A percentile compares a stretch with the other conserved stretches of the same genome.
Evolutionary conservation across 202 grass and related monocot species (phyloP).

Genomic region (Hordeum pubiflorum): DNA sequence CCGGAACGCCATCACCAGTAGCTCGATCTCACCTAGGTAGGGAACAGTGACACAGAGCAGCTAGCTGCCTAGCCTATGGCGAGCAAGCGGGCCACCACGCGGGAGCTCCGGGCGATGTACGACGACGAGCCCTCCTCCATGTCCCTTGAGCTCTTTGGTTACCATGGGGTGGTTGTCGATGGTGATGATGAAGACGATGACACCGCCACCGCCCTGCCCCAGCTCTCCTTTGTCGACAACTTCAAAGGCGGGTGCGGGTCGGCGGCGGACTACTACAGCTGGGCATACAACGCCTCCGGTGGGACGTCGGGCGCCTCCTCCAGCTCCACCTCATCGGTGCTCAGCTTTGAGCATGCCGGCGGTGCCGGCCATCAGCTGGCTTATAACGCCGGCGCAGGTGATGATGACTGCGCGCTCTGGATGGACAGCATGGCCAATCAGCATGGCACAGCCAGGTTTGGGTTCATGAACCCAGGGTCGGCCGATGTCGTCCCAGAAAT

Average conservation of each 20-base stretch:
- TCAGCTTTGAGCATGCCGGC: conserved; percentile 63
- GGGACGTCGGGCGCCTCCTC: conserved; percentile 32
- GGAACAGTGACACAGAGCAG: not conserved
- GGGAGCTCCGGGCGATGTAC: conserved; percentile 19
- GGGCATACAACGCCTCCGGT: conserved; percentile 16
- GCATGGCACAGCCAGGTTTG: conserved; percentile 8
- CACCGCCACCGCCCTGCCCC: not conserved
- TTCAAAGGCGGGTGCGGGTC: conserved; percentile 19
- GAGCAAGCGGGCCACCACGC: conserved; percentile 8
- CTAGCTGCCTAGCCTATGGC: not conserved
- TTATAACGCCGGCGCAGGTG: not conserved
- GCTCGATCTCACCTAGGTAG: not conserved
- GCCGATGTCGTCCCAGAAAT: not conserved
- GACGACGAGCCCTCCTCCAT: conserved; percentile 38
- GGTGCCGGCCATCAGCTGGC: not conserved
- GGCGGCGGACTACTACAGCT: conserved; percentile 37
- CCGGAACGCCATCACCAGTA: not conserved
- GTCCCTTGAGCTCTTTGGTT: conserved; percentile 42
- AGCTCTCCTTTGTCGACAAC: conserved; percentile 40
- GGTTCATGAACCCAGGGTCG: conserved; percentile 17
- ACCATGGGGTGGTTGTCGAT: conserved; percentile 21
- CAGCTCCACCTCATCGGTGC: conserved; percentile 69
- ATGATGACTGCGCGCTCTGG: conserved; percentile 65
- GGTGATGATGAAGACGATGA: conserved; percentile 18
- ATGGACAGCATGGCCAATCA: conserved; percentile 35